Evolutionary conservation across 768 basidiomycete species (phyloP).

Genomic region (Cubamyces lactineus): DNA sequence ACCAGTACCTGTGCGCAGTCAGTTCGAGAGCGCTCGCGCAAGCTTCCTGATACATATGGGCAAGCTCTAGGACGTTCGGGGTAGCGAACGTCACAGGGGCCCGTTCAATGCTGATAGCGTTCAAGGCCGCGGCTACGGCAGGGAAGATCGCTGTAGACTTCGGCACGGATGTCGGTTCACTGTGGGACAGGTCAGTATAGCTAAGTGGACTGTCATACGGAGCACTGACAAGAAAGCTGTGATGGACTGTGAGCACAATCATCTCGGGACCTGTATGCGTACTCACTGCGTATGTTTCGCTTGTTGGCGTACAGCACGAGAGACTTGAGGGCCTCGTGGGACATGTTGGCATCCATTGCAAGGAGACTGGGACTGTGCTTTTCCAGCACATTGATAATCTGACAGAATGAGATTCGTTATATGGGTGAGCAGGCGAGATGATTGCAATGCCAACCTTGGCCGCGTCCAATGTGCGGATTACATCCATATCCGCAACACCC

Average conservation of each 20-base stretch:
- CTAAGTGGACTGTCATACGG: background rate
- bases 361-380: slow-evolving; percentile 58
- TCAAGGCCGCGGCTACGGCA: slow-evolving; percentile 50
- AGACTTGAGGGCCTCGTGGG: slow-evolving; percentile 50
- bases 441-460: slow-evolving; percentile 43
- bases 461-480: slow-evolving; percentile 53
- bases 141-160: slow-evolving; percentile 77
- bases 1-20: slow-evolving; percentile 61
- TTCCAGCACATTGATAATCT: slow-evolving; percentile 59
- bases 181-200: slow-evolving; percentile 33
- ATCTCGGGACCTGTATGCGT: background rate
- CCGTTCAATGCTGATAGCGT: slow-evolving; percentile 30
- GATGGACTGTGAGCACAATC: background rate
- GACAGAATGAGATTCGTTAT: background rate
- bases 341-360: slow-evolving; percentile 78
- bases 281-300: slow-evolving; percentile 16
- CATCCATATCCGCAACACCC: slow-evolving; percentile 94
- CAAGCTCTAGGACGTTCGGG: slow-evolving; percentile 85
- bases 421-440: background rate
- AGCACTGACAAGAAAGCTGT: slow-evolving; percentile 77
- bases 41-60: slow-evolving; percentile 56
- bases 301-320: slow-evolving; percentile 47
- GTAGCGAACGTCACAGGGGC: slow-evolving; percentile 73
- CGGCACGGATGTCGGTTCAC: slow-evolving; percentile 91
- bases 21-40: slow-evolving; percentile 49